A percentile compares a stretch with the other conserved stretches of the same genome.
phyloP scores from a whole-genome alignment of 2,329 filamentous ascomycete genomes.

The Aspergillus ochraceoroseus region DNA sequence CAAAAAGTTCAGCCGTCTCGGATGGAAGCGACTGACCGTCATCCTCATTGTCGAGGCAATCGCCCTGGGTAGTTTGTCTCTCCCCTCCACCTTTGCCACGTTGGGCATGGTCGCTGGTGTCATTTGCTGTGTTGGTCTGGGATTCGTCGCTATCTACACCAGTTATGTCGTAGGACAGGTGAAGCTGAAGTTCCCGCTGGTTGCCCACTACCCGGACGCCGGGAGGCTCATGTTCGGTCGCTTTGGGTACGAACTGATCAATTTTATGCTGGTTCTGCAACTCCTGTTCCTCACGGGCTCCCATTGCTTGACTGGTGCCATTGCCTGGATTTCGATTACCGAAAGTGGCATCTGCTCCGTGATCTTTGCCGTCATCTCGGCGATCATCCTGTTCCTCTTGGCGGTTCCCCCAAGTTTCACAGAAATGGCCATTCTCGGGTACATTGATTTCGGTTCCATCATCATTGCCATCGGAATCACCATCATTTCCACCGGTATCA shows the following conservation, averaged over 20 bases:
- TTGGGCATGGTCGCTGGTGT: conserved; percentile 47
- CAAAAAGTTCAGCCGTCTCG: conserved; percentile 31
- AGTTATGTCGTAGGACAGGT: conserved; percentile 41
- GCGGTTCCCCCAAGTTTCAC: conserved; percentile 37
- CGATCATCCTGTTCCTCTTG: conserved; percentile 32
- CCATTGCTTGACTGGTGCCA: conserved; percentile 45
- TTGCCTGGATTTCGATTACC: conserved; percentile 44
- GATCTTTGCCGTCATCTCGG: conserved; percentile 43
- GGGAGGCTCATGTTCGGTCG: conserved; percentile 42
- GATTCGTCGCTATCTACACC: conserved; percentile 42
- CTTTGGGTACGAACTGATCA: conserved; percentile 42
- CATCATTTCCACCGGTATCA: conserved; percentile 34
- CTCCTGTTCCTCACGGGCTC: conserved; percentile 44
- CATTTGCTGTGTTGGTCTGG: conserved; percentile 41
- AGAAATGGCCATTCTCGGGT: conserved; percentile 38
- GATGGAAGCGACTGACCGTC: conserved; percentile 50
- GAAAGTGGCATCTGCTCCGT: conserved; percentile 40
- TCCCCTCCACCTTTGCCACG: conserved; percentile 45
- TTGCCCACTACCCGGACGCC: conserved; percentile 45
- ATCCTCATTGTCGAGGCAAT: conserved; percentile 51
- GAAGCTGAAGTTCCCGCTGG: conserved; percentile 36
- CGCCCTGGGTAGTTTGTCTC: conserved; percentile 46
- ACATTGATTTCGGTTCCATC: conserved; percentile 38
- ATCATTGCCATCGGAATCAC: conserved; percentile 35
- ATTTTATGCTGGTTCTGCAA: conserved; percentile 43